Conservation (phyloP, 176 grass and related monocot genomes). For the Aegilops longissima region DNA sequence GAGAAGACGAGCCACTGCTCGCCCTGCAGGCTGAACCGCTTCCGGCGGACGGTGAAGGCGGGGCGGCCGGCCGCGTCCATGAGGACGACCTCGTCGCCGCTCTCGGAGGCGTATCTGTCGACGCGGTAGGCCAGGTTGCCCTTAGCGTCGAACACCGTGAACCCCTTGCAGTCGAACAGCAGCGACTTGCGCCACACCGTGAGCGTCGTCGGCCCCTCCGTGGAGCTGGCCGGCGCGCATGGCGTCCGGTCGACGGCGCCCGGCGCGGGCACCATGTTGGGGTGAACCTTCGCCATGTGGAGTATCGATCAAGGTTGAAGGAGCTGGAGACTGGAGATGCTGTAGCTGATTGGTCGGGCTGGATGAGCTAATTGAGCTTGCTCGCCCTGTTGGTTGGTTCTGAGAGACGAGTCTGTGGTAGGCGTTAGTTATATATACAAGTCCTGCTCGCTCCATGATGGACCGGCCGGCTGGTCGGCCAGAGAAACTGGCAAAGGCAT, state of each 20-base stretch:
- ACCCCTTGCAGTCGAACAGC: conserved; percentile 89
- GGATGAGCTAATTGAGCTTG: not conserved
- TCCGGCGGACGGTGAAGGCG: conserved; percentile 69
- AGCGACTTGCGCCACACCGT: conserved; percentile 98
- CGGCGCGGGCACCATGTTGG: not conserved
- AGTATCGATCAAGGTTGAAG: too few relatives aligned
- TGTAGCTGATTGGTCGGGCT: too few relatives aligned
- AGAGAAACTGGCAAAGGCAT: conserved; percentile 24
- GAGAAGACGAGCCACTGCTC: conserved; percentile 69
- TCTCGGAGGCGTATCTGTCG: conserved; percentile 73
- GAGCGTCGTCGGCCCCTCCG: conserved; percentile 39
- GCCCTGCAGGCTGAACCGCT: conserved; percentile 66
- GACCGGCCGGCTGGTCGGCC: not conserved
- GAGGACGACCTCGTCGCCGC: conserved; percentile 13
- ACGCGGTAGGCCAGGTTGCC: conserved; percentile 85
- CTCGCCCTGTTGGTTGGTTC: not conserved
- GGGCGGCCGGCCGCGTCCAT: conserved; percentile 68
- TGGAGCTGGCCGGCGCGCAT: not conserved
- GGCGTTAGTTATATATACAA: conserved; percentile 28
- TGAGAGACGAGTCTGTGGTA: not conserved
- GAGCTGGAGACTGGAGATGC: too few relatives aligned
- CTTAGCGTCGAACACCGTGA: conserved; percentile 80
- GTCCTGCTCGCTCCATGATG: not conserved
- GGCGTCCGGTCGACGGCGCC: not conserved
- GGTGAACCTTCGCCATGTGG: conserved; percentile 8